Evolutionary conservation across 2,329 filamentous ascomycete genomes (phyloP), one percentile per base, ranked within the genome.

Genomic region (Colletotrichum tofieldiae): DNA sequence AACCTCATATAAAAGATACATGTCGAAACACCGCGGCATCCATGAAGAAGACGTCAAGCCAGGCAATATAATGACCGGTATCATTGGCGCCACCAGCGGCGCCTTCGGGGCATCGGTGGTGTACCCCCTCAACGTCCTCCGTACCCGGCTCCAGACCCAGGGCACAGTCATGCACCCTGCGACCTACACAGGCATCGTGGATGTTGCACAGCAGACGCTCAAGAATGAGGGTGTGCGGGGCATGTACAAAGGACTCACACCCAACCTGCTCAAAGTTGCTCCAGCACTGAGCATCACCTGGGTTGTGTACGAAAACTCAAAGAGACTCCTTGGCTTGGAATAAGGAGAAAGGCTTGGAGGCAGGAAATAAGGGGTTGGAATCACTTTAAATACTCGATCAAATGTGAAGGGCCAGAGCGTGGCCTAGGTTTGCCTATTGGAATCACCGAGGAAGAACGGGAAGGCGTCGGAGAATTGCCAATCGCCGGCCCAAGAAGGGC

Each of bases 271-370:
- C 77, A 99, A 99, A 86, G 96, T 99, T 45, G 95, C 96, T 12
- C 96, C 96, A 2, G 95, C 96, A 39, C 92, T 99, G 65, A 98
- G 95, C 77, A 98, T 99, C 80, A 95, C 94, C 66, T 98, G 96
- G 87, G 91, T 97, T 78, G 93, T 96, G 73, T 98, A 98, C 79
- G 95, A 98, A 84, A 96, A 96, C 79, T 91, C 93, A 67, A 98
- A 98, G 86, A 90, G 88, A 77, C 80, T 93, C 43, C 86, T 97
- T 75, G 82, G 85, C 18, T 78, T 91, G 77, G 85, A 87, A 75
- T 86, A 79, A 77, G 26, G 60, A 35, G 45, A 20, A 49, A 47
- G 58, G 26, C 20, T 58, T 51, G 51, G 37, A 71, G n/a, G 29
- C 37, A 29, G 67, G 68, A 71, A 49, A 45, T 5, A n/a, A 26